phyloP scores from a whole-genome alignment of 768 basidiomycete genomes.

The Trametes cinnabarina region DNA sequence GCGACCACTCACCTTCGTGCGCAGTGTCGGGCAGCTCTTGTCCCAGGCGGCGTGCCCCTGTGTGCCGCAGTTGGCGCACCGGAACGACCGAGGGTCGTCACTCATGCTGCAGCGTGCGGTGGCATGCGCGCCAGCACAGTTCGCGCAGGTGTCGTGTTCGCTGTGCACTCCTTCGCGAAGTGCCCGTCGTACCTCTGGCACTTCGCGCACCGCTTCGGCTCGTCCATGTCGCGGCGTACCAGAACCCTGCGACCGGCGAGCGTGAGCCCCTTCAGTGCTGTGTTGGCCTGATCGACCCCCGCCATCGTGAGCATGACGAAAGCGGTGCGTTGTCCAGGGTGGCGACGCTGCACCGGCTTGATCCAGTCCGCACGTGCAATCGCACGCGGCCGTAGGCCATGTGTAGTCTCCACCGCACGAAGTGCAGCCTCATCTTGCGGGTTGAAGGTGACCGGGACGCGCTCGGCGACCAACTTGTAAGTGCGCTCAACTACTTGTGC shows the following conservation, averaged over 20 bases:
- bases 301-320: slow-evolving; percentile 26
- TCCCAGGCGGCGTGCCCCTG: slow-evolving; percentile 32
- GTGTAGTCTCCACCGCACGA: background rate
- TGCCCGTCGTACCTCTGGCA: slow-evolving; percentile 26
- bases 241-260: slow-evolving; percentile 17
- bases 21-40: slow-evolving; percentile 19
- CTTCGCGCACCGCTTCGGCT: slow-evolving; percentile 28
- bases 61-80: slow-evolving; percentile 28
- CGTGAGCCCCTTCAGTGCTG: slow-evolving; percentile 23
- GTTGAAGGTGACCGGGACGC: background rate
- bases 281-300: slow-evolving; percentile 24
- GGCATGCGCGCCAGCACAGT: slow-evolving; percentile 22
- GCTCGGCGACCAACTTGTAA: slow-evolving; percentile 2
- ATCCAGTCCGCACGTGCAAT: slow-evolving; percentile 24
- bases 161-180: slow-evolving; percentile 17
- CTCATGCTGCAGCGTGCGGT: slow-evolving; percentile 18
- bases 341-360: slow-evolving; percentile 23
- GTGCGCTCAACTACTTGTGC: slow-evolving; percentile 4
- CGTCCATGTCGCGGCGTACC: slow-evolving; percentile 19
- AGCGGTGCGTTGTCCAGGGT: slow-evolving; percentile 20
- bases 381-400: background rate
- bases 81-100: background rate
- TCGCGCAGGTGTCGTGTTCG: slow-evolving; percentile 16
- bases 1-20: background rate
- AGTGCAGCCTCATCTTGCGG: background rate